Percentiles rank a stretch among this genome's conserved stretches.
phyloP scores from a whole-genome alignment of 208 protist genomes.

The Sergeia podlipaevii region DNA sequence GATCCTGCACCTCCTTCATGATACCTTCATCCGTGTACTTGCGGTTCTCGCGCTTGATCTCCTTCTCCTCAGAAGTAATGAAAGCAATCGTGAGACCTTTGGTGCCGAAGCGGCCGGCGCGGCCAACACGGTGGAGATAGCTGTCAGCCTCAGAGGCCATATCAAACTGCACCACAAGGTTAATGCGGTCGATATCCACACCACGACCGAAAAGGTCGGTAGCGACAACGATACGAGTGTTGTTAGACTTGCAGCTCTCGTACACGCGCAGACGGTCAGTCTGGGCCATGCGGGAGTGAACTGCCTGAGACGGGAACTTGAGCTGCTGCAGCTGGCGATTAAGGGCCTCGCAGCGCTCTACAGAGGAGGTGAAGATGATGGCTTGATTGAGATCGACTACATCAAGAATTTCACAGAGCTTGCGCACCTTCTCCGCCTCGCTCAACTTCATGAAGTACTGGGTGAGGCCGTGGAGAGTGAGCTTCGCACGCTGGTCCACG shows the following conservation, averaged over 20 bases:
- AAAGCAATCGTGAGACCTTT: conserved; percentile 99
- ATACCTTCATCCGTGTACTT: conserved; percentile 88
- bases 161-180: conserved; percentile 99
- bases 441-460: conserved; percentile 98
- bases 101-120: conserved; percentile 98
- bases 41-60: conserved; percentile 85
- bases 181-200: conserved; percentile 99
- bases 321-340: conserved; percentile 93
- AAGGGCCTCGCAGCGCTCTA: conserved; percentile 93
- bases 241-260: conserved; percentile 98
- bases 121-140: conserved; percentile 98
- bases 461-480: conserved; percentile 98
- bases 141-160: conserved; percentile 97
- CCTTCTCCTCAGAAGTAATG: conserved; percentile 93
- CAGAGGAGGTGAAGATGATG: conserved; percentile 99
- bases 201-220: conserved; percentile 99
- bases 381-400: conserved; percentile 99
- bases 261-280: conserved; percentile 88
- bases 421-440: conserved; percentile 97
- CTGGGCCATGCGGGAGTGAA: conserved; percentile 96
- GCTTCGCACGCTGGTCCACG: conserved; percentile 98
- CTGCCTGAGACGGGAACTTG: conserved; percentile 96
- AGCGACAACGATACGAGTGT: conserved; percentile 98
- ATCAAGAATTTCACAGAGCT: conserved; percentile 98
- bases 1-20: conserved; percentile 95